phyloP scores from a whole-genome alignment of 106 monocot species.

The Dendrobium huoshanense region DNA sequence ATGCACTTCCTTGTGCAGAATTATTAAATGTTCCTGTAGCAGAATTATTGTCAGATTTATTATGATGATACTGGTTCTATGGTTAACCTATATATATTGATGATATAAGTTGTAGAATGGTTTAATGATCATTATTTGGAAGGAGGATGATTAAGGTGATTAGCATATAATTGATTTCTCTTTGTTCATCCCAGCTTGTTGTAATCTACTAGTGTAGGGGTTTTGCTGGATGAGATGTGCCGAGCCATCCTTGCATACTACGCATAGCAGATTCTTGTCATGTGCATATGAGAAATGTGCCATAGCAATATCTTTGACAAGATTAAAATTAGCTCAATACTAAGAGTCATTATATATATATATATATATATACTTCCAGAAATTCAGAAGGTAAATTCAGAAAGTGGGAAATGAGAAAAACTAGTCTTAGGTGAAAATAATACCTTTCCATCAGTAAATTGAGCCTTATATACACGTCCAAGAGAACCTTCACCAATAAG shows the following conservation, averaged over 20 bases:
- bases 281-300: not conserved
- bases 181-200: not conserved
- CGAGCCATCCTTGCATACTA: not conserved
- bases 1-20: no score
- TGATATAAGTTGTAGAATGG: not conserved
- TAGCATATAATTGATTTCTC: not conserved
- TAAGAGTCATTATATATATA: not conserved
- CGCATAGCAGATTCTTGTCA: not conserved
- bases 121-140: not conserved
- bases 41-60: not conserved
- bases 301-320: not conserved
- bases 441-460: conserved; percentile 67
- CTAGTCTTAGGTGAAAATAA: not conserved
- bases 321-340: not conserved
- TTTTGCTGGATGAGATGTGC: not conserved
- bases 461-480: conserved; percentile 58
- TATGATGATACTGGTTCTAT: not conserved
- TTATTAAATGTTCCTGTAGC: no score
- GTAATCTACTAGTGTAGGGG: not conserved
- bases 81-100: not conserved
- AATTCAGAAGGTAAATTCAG: not conserved
- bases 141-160: not conserved
- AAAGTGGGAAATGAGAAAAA: not conserved
- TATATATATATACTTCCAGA: not conserved
- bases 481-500: conserved; percentile 59